Conservation (phyloP, 805 yeast genomes). For the Candida hungchunana region DNA sequence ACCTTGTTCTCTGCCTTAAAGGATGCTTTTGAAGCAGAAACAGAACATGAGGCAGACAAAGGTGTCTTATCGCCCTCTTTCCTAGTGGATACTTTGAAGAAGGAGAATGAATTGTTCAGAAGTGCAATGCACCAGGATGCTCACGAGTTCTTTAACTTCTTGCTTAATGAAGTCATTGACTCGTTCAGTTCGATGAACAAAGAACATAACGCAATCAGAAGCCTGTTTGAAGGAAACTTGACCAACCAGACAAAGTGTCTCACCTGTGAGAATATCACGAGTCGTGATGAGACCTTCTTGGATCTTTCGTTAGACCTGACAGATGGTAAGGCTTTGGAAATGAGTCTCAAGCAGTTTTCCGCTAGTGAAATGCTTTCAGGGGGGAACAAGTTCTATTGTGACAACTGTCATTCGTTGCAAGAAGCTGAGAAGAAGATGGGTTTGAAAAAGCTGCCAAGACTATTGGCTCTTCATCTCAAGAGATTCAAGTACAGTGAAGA, state of each 20-base stretch:
- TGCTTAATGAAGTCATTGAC: slow-evolving; percentile 70
- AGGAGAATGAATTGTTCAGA: slow-evolving; percentile 79
- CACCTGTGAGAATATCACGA: slow-evolving; percentile 77
- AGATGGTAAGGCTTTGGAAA: slow-evolving; percentile 67
- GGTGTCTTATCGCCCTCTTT: slow-evolving; percentile 85
- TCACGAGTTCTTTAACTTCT: slow-evolving; percentile 88
- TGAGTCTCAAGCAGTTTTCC: slow-evolving; percentile 76
- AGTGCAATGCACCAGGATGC: slow-evolving; percentile 98
- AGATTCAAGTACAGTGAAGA: slow-evolving; percentile 89
- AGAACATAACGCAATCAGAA: slow-evolving; percentile 51
- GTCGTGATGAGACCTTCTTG: slow-evolving; percentile 79
- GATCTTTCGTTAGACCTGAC: slow-evolving; percentile 85
- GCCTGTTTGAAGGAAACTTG: slow-evolving; percentile 77
- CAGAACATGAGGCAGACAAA: slow-evolving; percentile 59
- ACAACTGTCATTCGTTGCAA: slow-evolving; percentile 82
- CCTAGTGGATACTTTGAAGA: slow-evolving; percentile 70
- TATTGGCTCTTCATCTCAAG: slow-evolving; percentile 80
- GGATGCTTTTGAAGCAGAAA: slow-evolving; percentile 81
- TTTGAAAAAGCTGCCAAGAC: slow-evolving; percentile 69
- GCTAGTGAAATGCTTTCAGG: slow-evolving; percentile 82
- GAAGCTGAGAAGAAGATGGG: slow-evolving; percentile 92
- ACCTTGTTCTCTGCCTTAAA: slow-evolving; percentile 63
- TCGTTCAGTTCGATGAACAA: slow-evolving; percentile 22
- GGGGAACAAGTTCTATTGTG: slow-evolving; percentile 90
- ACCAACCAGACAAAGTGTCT: slow-evolving; percentile 88